Conservation (phyloP, 768 basidiomycete species). For the Hericium erinaceus region DNA sequence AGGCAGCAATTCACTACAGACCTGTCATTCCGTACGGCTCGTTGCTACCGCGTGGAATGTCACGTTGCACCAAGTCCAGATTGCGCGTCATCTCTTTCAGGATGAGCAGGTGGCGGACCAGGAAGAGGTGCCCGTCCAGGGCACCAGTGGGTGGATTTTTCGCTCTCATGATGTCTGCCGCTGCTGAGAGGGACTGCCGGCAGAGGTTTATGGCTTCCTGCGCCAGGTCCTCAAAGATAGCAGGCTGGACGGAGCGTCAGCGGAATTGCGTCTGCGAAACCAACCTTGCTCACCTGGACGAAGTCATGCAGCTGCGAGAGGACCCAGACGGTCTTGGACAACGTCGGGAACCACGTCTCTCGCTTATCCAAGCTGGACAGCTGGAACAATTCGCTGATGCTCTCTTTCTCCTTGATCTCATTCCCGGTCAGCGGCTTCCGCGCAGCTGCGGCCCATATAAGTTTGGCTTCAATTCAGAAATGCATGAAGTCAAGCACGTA, state of each 20-base stretch:
- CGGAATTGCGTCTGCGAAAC: not conserved
- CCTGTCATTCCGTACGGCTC: slow-evolving; percentile 53
- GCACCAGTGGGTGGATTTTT: slow-evolving; percentile 34
- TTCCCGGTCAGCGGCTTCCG: slow-evolving; percentile 33
- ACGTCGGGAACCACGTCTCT: slow-evolving; percentile 87
- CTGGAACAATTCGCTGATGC: slow-evolving; percentile 57
- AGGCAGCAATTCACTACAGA: slow-evolving; percentile 18
- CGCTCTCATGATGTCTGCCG: slow-evolving; percentile 53
- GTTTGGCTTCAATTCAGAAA: not conserved
- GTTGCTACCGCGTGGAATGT: slow-evolving; percentile 29
- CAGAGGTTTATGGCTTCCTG: slow-evolving; percentile 85
- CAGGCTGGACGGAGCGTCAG: slow-evolving; percentile 47
- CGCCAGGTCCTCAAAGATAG: slow-evolving; percentile 93
- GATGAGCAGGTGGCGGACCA: slow-evolving; percentile 83
- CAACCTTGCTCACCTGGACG: slow-evolving; percentile 58
- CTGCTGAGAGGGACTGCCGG: slow-evolving; percentile 68
- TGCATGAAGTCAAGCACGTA: slow-evolving; percentile 24
- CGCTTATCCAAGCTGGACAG: slow-evolving; percentile 63
- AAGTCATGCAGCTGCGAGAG: slow-evolving; percentile 84
- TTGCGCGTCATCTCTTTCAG: slow-evolving; percentile 84
- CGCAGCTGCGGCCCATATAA: slow-evolving; percentile 27
- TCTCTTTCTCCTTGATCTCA: slow-evolving; percentile 59
- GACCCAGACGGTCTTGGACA: slow-evolving; percentile 86
- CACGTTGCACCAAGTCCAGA: slow-evolving; percentile 51
- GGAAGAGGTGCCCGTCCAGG: slow-evolving; percentile 77